phyloP scores from a whole-genome alignment of 192 early-diverging fungal species.

The Backusella luteola region DNA sequence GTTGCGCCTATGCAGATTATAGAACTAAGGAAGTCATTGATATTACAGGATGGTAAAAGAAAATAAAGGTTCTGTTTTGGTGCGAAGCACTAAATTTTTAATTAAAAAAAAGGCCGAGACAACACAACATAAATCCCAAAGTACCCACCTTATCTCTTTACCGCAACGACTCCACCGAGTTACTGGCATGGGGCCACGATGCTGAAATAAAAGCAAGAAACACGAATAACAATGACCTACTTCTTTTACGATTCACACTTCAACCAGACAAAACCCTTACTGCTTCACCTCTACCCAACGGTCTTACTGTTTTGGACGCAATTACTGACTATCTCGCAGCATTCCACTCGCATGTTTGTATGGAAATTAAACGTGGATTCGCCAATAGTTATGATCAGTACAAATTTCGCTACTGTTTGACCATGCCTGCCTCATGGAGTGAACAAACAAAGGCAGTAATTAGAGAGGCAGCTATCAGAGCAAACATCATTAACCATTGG shows the following conservation, averaged over 20 bases:
- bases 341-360: conserved; percentile 39
- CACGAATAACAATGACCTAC: conserved; percentile 32
- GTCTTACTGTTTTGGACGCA: conserved; percentile 37
- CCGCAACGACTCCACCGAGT: conserved; percentile 36
- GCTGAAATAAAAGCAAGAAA: conserved; percentile 35
- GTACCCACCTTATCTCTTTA: conserved; percentile 43
- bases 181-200: conserved; percentile 45
- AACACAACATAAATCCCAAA: conserved; percentile 37
- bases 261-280: conserved; percentile 40
- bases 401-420: conserved; percentile 45
- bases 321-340: conserved; percentile 44
- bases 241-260: conserved; percentile 42
- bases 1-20: conserved; percentile 44
- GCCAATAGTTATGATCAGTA: conserved; percentile 39
- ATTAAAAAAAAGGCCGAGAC: conserved; percentile 17
- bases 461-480: conserved; percentile 49
- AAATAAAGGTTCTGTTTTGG: neutral
- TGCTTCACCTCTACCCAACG: conserved; percentile 34
- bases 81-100: neutral
- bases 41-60: conserved; percentile 45
- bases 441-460: conserved; percentile 47
- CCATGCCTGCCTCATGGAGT: conserved; percentile 52
- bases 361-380: conserved; percentile 40
- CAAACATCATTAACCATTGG: conserved; percentile 43
- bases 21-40: conserved; percentile 38